These are phyloP conservation scores for Erythrophleum ivorense DNA, from an alignment of 331 rosid genomes.

Conservation along the genomic window DNA sequence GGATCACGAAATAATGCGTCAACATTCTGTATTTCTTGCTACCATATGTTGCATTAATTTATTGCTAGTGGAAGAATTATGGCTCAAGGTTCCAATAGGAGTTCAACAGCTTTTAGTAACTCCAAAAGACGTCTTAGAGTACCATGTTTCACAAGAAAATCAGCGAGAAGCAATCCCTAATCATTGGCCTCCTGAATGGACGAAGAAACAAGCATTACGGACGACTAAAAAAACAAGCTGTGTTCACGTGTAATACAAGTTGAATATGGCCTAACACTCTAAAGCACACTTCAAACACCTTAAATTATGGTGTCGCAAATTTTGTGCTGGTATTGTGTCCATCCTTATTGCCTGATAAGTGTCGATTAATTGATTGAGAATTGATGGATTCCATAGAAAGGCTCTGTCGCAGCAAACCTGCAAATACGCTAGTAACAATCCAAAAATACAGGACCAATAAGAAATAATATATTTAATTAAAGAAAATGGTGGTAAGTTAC, in stretches of 20 bases:
- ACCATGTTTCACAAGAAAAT: slow-evolving; percentile 82
- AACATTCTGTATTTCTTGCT: slow-evolving; percentile 72
- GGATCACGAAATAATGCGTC: slow-evolving; percentile 80
- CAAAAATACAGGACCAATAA: slow-evolving; percentile 19
- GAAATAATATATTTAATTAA: not conserved
- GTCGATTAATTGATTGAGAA: slow-evolving; percentile 47
- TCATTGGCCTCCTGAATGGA: slow-evolving; percentile 67
- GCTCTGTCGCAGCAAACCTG: slow-evolving; percentile 69
- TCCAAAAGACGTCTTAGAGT: slow-evolving; percentile 84
- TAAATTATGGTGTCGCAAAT: too few species aligned
- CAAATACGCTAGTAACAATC: slow-evolving; percentile 48
- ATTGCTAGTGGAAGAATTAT: slow-evolving; percentile 38
- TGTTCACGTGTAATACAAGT: too few species aligned
- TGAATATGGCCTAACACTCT: too few species aligned
- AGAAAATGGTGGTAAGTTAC: slow-evolving; percentile 56
- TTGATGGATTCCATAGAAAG: slow-evolving; percentile 50
- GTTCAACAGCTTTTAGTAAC: slow-evolving; percentile 70
- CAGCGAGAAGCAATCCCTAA: slow-evolving; percentile 81
- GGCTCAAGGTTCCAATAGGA: slow-evolving; percentile 53
- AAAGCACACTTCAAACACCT: too few species aligned
- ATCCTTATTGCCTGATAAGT: slow-evolving; percentile 49
- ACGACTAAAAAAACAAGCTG: too few species aligned
- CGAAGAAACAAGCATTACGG: slow-evolving; percentile 80
- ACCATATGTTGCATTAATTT: slow-evolving; percentile 37
- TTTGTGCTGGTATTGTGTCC: slow-evolving; percentile 44